These are phyloP conservation scores for Pachysandra terminalis DNA, from an alignment of 164 flowering plant genomes.

Conservation along the genomic window DNA sequence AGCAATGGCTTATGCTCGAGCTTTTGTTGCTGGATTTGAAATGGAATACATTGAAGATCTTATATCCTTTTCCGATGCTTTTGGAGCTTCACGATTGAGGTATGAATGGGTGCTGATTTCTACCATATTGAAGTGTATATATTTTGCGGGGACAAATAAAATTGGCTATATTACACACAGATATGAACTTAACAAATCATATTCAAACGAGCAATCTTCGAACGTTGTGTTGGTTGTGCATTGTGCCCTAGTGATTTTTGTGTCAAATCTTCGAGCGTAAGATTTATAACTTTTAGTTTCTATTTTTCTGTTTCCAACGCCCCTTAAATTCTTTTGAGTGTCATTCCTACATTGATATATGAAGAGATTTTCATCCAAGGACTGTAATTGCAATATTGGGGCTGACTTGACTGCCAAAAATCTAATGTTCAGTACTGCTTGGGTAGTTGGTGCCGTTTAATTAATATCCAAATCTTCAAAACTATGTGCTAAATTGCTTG, in stretches of 20 bases:
- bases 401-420: neutral
- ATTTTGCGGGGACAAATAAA: neutral
- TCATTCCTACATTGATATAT: too few relatives aligned
- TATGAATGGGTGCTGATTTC: conserved; percentile 17
- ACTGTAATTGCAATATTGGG: too few relatives aligned
- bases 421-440: too few relatives aligned
- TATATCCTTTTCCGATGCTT: conserved; percentile 67
- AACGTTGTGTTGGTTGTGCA: neutral
- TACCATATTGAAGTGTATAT: neutral
- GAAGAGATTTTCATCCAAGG: too few relatives aligned
- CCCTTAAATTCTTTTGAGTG: too few relatives aligned
- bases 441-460: too few relatives aligned
- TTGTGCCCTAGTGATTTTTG: neutral
- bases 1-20: conserved; percentile 93
- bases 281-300: too few relatives aligned
- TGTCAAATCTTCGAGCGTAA: too few relatives aligned
- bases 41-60: conserved; percentile 59
- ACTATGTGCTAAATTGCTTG: neutral
- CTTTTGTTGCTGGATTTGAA: conserved; percentile 82
- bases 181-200: neutral
- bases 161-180: neutral
- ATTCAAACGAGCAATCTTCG: neutral
- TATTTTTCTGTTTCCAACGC: neutral
- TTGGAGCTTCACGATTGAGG: conserved; percentile 94
- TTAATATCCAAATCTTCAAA: too few relatives aligned